These are phyloP conservation scores for Geoglossum glabrum DNA, from an alignment of 495 filamentous ascomycete species.

Conservation along the genomic window DNA sequence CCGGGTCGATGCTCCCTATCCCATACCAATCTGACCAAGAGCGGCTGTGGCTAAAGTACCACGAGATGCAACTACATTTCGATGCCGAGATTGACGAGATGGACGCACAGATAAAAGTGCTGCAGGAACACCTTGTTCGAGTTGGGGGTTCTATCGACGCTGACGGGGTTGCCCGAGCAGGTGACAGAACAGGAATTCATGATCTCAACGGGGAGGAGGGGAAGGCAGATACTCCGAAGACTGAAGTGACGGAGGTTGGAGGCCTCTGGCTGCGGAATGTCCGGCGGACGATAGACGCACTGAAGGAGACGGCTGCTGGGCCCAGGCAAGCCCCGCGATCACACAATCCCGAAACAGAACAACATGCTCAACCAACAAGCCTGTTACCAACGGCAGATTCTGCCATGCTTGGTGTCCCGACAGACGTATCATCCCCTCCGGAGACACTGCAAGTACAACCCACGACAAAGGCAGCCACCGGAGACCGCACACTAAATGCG, in stretches of 20 bases:
- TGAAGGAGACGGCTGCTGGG: background rate
- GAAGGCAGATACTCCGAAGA: background rate
- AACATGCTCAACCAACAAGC: background rate
- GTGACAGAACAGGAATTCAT: background rate
- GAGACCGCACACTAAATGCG: background rate
- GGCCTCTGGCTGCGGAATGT: background rate
- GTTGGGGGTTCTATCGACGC: background rate
- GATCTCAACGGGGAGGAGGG: background rate
- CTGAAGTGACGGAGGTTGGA: background rate
- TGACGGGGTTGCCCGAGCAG: background rate
- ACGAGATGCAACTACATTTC: background rate
- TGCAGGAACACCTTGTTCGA: background rate
- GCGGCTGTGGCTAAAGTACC: background rate
- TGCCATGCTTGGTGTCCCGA: background rate
- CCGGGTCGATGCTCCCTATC: background rate
- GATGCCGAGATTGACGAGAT: background rate
- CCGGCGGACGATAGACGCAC: background rate
- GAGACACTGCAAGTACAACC: background rate
- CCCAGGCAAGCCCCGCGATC: background rate
- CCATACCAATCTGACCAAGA: background rate
- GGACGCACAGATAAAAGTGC: background rate
- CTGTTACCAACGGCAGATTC: background rate
- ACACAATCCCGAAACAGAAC: background rate
- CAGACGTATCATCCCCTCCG: background rate
- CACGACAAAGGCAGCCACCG: background rate